These are phyloP conservation scores for Penicillium sp. DNA, from an alignment of 2,329 filamentous ascomycete species.

Conservation along the genomic window DNA sequence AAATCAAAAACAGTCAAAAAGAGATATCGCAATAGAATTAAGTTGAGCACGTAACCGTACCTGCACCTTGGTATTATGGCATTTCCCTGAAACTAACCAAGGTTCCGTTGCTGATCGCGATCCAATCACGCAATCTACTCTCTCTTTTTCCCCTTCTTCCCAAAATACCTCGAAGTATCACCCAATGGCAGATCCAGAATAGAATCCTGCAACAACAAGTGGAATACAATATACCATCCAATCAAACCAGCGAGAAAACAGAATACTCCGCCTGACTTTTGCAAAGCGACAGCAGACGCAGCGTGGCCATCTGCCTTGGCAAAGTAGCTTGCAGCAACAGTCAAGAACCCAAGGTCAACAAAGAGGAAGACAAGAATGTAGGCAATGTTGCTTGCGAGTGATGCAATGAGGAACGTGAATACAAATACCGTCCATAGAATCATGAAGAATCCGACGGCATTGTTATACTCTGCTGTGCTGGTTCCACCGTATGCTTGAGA, in stretches of 20 bases:
- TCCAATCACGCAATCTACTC: conserved; percentile 7
- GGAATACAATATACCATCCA: conserved; percentile 49
- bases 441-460: conserved; percentile 54
- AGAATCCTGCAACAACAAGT: conserved; percentile 45
- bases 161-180: conserved; percentile 45
- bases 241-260: conserved; percentile 50
- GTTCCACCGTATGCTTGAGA: conserved; percentile 46
- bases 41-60: neutral
- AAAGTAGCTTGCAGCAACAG: conserved; percentile 49
- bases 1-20: neutral
- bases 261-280: conserved; percentile 49
- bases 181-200: conserved; percentile 45
- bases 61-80: neutral
- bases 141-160: conserved; percentile 25
- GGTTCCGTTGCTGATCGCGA: neutral
- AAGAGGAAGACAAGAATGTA: conserved; percentile 53
- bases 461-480: conserved; percentile 45
- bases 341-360: conserved; percentile 48
- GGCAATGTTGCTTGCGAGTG: conserved; percentile 48
- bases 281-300: conserved; percentile 36
- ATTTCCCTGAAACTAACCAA: neutral
- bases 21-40: neutral
- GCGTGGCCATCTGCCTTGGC: conserved; percentile 46
- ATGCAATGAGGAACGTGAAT: conserved; percentile 49
- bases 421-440: conserved; percentile 51